Base-by-base conservation (phyloP, 2,329 filamentous ascomycete genomes). In the Trichoderma cornu-damae region DNA sequence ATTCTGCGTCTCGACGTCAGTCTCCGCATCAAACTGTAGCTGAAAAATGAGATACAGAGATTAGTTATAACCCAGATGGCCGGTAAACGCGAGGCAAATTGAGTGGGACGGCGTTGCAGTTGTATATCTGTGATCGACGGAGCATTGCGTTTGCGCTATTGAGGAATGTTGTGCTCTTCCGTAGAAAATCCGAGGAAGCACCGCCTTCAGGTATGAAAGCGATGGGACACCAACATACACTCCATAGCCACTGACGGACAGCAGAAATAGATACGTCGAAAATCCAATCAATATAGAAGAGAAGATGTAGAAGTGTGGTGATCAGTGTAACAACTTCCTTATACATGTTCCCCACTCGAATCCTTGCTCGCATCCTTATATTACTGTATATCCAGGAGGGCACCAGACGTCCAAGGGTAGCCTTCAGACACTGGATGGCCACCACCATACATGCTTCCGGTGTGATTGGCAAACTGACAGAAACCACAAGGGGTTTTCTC, bases 321-420 rank as follows among this genome's bases (percentile, higher is more conserved):
- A n/a, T n/a, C n/a, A n/a, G n/a, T n/a, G n/a, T n/a, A n/a, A n/a
- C n/a, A n/a, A n/a, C n/a, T n/a, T n/a, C n/a, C n/a, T n/a, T n/a
- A n/a, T n/a, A n/a, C n/a, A n/a, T n/a, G n/a, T n/a, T n/a, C n/a
- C n/a, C n/a, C n/a, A n/a, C n/a, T n/a, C n/a, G n/a, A 52, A 20
- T 24, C 49, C 40, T 3, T 52, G 49, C 24, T 52, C 49, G 5
- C n/a, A n/a, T n/a, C n/a, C n/a, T n/a, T n/a, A n/a, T n/a, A 52
- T 42, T 8, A 42, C 49, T 6, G n/a, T 38, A 22, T 5, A 26
- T 24, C 6, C 42, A 35, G 11, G 40, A 32, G 6, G 49, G 49
- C 2, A 42, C 35, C 11, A 52, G 22, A 9, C 49, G 37, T 40
- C 20, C 32, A 4, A 35, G 42, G 7, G 49, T 52, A 12, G 35